Conservation (phyloP, 306 rosid species). For the Datisca glomerata region DNA sequence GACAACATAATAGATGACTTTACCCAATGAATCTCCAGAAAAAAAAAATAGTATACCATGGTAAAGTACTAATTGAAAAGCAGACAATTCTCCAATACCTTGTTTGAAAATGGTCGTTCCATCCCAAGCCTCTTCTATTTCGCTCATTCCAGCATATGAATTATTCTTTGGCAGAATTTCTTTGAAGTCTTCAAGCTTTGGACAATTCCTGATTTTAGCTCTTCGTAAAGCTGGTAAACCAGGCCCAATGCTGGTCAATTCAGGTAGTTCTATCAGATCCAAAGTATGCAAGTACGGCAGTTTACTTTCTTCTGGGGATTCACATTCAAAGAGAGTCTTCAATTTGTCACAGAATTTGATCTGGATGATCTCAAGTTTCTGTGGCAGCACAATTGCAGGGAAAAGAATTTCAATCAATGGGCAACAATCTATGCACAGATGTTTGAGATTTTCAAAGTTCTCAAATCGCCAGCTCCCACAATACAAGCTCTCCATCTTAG, state of each 20-base stretch:
- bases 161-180: no score
- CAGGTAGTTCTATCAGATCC: constrained; percentile 23
- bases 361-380: constrained; percentile 16
- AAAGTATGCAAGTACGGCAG: constrained; percentile 8
- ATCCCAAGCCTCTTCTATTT: constrained; percentile 6
- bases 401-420: constrained; percentile 15
- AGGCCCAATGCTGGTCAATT: constrained; percentile 12
- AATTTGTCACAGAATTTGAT: constrained; percentile 22
- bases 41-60: no score
- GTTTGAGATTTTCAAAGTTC: constrained; percentile 14
- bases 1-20: no score
- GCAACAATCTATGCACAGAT: constrained; percentile 22
- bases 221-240: neutral
- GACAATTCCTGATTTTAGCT: constrained; percentile 14
- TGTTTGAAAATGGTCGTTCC: no score
- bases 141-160: no score
- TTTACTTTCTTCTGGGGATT: neutral
- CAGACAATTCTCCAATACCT: no score
- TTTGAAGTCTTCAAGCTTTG: neutral
- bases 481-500: constrained; percentile 7
- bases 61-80: no score
- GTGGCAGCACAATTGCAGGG: constrained; percentile 4
- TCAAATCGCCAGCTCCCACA: neutral
- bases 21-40: no score
- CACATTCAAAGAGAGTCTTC: constrained; percentile 5